Conservation (phyloP, 2,329 filamentous ascomycete genomes). For the Penicillium sp. region DNA sequence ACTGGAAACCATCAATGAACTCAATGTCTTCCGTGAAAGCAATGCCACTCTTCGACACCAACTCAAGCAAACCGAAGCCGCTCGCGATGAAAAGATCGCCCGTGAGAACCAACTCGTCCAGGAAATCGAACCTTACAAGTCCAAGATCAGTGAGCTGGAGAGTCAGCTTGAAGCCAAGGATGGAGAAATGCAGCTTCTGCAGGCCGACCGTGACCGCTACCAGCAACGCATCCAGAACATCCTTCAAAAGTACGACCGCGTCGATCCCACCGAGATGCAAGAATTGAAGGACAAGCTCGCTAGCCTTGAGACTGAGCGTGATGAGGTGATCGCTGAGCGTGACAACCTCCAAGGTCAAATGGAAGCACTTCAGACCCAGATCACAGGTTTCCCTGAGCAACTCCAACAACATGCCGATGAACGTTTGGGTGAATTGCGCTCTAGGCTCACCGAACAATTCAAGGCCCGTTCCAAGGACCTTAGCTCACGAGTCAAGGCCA, state of each 20-base stretch:
- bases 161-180: conserved; percentile 78
- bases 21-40: conserved; percentile 95
- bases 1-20: conserved; percentile 91
- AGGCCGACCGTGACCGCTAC: conserved; percentile 91
- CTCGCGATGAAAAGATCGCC: conserved; percentile 72
- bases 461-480: conserved; percentile 65
- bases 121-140: conserved; percentile 79
- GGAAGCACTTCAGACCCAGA: conserved; percentile 57
- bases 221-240: conserved; percentile 96
- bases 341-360: conserved; percentile 59
- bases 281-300: conserved; percentile 78
- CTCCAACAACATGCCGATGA: conserved; percentile 48
- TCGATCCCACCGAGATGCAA: conserved; percentile 91
- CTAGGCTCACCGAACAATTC: conserved; percentile 51
- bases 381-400: conserved; percentile 51
- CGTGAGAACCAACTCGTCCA: conserved; percentile 73
- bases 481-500: conserved; percentile 61
- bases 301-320: conserved; percentile 65
- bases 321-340: conserved; percentile 62
- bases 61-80: conserved; percentile 73
- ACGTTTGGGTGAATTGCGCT: conserved; percentile 52
- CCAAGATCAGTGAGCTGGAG: conserved; percentile 78
- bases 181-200: conserved; percentile 83
- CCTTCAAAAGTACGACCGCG: conserved; percentile 90
- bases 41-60: conserved; percentile 89